phyloP scores from a whole-genome alignment of 2,329 filamentous ascomycete species.

The Cyphellophora attinorum region DNA sequence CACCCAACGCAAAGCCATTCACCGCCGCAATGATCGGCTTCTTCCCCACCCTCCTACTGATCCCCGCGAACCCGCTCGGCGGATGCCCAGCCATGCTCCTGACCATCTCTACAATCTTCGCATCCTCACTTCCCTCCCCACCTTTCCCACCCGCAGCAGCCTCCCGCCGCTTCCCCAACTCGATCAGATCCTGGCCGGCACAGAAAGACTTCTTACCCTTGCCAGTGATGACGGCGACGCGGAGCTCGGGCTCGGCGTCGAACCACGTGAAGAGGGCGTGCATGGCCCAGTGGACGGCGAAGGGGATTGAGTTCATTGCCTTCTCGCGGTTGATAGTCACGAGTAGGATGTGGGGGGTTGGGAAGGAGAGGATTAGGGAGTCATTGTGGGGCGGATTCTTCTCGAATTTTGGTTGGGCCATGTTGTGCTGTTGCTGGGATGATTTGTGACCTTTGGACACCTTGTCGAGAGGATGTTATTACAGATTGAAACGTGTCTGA shows the following conservation, averaged over 20 bases:
- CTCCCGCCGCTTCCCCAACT: constrained; percentile 20
- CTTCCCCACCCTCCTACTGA: constrained; percentile 51
- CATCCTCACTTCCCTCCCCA: background rate
- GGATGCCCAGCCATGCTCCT: constrained; percentile 18
- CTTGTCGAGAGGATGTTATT: too few relatives aligned
- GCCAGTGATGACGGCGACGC: constrained; percentile 35
- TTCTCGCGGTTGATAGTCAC: constrained; percentile 36
- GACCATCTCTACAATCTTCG: background rate
- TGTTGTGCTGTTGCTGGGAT: too few relatives aligned
- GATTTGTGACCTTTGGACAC: too few relatives aligned
- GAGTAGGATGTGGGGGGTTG: constrained; percentile 35
- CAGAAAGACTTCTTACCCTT: constrained; percentile 34
- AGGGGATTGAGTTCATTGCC: constrained; percentile 35
- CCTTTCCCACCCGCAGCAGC: background rate
- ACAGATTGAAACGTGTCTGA: too few relatives aligned
- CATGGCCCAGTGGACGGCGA: constrained; percentile 31
- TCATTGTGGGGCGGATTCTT: constrained; percentile 3
- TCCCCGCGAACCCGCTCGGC: constrained; percentile 29
- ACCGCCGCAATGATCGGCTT: constrained; percentile 71
- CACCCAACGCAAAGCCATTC: constrained; percentile 65
- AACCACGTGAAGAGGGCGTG: constrained; percentile 36
- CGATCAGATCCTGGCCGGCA: constrained; percentile 36
- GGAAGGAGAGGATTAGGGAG: constrained; percentile 26
- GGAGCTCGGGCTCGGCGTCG: constrained; percentile 32
- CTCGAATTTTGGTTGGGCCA: background rate